Conservation (phyloP, 768 basidiomycete genomes). For the Russula ochroleuca region DNA sequence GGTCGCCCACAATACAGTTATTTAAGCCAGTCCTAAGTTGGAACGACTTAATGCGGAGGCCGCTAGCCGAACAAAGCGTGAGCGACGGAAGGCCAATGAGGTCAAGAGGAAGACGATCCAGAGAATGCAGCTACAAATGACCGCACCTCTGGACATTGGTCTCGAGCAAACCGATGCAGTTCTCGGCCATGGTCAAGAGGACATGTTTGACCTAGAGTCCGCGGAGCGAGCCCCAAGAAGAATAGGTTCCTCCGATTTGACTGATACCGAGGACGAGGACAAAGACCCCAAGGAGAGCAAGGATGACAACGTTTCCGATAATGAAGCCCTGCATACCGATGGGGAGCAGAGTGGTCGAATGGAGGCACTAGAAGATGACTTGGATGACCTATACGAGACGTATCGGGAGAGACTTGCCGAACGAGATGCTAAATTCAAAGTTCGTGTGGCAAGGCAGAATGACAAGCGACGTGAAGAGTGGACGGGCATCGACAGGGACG, state of each 20-base stretch:
- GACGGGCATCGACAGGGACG: conserved; percentile 57
- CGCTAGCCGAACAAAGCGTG: conserved; percentile 67
- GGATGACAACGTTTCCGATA: conserved; percentile 40
- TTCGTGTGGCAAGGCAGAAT: conserved; percentile 68
- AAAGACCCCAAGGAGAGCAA: conserved; percentile 44
- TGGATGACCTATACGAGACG: conserved; percentile 84
- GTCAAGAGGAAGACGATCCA: conserved; percentile 82
- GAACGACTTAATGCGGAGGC: conserved; percentile 78
- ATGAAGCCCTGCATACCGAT: conserved; percentile 52
- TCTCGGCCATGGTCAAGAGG: conserved; percentile 70
- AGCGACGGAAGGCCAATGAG: conserved; percentile 84
- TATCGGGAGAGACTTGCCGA: conserved; percentile 79
- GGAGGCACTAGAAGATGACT: conserved; percentile 67
- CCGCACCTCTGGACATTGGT: conserved; percentile 94
- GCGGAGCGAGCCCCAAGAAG: conserved; percentile 47
- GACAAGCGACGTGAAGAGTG: conserved; percentile 77
- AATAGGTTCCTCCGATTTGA: conserved; percentile 36
- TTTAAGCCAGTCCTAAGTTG: conserved; percentile 47
- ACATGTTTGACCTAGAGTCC: conserved; percentile 80
- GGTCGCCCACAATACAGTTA: conserved; percentile 16
- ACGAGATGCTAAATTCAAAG: conserved; percentile 83
- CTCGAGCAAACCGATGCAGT: conserved; percentile 75
- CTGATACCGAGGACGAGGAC: conserved; percentile 36
- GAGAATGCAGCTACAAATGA: conserved; percentile 96
- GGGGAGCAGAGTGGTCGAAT: conserved; percentile 67